Conservation (phyloP, 495 filamentous ascomycete genomes). For the Penicillium ucsense region DNA sequence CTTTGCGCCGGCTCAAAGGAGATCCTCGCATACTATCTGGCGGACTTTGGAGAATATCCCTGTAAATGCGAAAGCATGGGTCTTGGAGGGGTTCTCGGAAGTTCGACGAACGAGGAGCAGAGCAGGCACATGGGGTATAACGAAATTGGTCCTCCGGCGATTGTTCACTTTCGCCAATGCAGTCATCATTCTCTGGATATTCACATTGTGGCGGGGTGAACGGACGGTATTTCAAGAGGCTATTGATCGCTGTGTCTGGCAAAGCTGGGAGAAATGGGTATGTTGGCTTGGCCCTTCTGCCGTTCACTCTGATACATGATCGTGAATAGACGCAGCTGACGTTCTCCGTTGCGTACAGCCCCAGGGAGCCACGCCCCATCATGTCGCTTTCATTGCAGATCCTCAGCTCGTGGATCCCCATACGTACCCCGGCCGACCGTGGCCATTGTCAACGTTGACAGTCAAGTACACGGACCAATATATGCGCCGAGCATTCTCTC, state of each 20-base stretch:
- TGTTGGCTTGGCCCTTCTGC: slow-evolving; percentile 15
- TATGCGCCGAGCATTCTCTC: slow-evolving; percentile 65
- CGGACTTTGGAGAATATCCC: slow-evolving; percentile 13
- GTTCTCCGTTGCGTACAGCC: slow-evolving; percentile 45
- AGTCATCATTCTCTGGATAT: slow-evolving; percentile 63
- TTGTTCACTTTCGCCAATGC: slow-evolving; percentile 53
- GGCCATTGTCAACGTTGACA: slow-evolving; percentile 73
- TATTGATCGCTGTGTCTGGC: slow-evolving; percentile 70
- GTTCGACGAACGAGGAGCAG: slow-evolving; percentile 1
- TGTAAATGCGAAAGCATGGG: slow-evolving; percentile 16
- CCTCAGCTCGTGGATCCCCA: slow-evolving; percentile 98
- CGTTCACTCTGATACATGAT: no score
- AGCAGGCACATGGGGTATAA: slow-evolving; percentile 7
- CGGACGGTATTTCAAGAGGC: slow-evolving; percentile 59
- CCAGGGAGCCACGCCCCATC: slow-evolving; percentile 66
- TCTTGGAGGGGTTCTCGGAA: slow-evolving; percentile 8
- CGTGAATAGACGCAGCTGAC: background rate
- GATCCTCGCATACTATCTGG: slow-evolving; percentile 1
- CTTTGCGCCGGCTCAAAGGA: slow-evolving; percentile 9
- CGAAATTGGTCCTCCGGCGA: slow-evolving; percentile 5
- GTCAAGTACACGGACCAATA: slow-evolving; percentile 82
- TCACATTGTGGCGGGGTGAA: slow-evolving; percentile 81
- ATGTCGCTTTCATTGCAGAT: slow-evolving; percentile 81
- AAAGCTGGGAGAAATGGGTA: slow-evolving; percentile 88
- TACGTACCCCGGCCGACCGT: slow-evolving; percentile 88